Evolutionary conservation across 371 early-diverging fungal species (phyloP).

Genomic region (Parasitella parasitica): DNA sequence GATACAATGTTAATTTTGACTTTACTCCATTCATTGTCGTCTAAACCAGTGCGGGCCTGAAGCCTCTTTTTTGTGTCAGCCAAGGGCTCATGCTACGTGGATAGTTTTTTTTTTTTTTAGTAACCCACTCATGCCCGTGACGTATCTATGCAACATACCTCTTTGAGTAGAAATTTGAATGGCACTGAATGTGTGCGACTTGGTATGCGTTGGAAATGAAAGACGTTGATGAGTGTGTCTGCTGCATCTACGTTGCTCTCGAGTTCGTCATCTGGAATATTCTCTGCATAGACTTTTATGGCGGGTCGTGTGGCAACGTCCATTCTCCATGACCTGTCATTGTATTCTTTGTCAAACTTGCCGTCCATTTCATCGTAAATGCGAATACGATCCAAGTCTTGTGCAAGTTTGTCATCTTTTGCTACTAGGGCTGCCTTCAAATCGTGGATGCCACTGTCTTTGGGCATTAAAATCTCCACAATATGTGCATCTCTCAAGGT

Average conservation of each 20-base stretch:
- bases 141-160: constrained; percentile 41
- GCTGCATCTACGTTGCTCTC: constrained; percentile 4
- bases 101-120: too few species aligned
- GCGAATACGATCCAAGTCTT: constrained; percentile 9
- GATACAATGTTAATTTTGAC: constrained; percentile 63
- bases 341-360: constrained; percentile 15
- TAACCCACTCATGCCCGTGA: too few species aligned
- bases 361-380: constrained; percentile 24
- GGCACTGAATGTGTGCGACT: constrained; percentile 79
- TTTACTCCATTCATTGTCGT: constrained; percentile 87
- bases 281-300: constrained; percentile 31
- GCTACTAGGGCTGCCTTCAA: constrained; percentile 23
- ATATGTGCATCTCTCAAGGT: constrained; percentile 29
- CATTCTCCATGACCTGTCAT: constrained; percentile 13
- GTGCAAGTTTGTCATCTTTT: constrained; percentile 8
- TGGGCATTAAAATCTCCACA: constrained; percentile 35
- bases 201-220: constrained; percentile 75
- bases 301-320: background rate
- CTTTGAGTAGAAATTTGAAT: constrained; percentile 69
- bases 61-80: constrained; percentile 72
- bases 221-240: constrained; percentile 57
- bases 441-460: constrained; percentile 21
- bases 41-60: constrained; percentile 69
- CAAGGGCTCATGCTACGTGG: constrained; percentile 63
- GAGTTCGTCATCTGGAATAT: constrained; percentile 65